Evolutionary conservation across 441 rosid species (phyloP).

Genomic region (Euphorbia celastroides): DNA sequence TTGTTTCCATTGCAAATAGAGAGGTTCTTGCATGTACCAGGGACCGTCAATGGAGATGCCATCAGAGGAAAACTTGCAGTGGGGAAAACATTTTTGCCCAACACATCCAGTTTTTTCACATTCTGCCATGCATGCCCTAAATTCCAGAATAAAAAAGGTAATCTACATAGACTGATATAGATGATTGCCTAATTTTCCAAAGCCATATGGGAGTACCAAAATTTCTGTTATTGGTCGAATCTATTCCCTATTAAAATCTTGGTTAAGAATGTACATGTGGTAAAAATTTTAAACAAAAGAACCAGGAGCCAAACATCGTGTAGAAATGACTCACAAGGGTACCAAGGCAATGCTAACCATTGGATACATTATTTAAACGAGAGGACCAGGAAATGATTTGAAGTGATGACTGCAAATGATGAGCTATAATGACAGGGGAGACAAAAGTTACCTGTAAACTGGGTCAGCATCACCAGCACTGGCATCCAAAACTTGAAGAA

Average conservation of each 20-base stretch:
- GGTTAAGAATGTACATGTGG: neutral
- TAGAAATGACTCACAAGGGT: too few species aligned
- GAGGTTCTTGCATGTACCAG: slow-evolving; percentile 78
- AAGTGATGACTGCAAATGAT: neutral
- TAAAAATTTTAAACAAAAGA: too few species aligned
- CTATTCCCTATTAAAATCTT: neutral
- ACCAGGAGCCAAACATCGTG: too few species aligned
- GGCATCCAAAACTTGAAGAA: slow-evolving; percentile 47
- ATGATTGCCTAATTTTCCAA: neutral
- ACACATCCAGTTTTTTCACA: slow-evolving; percentile 24
- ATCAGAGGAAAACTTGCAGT: slow-evolving; percentile 58
- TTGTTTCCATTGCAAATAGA: slow-evolving; percentile 68
- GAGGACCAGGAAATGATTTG: neutral
- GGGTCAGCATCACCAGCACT: slow-evolving; percentile 89
- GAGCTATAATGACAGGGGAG: neutral
- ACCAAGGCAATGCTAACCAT: slow-evolving; percentile 10
- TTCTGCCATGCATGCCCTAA: slow-evolving; percentile 22
- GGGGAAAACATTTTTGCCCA: slow-evolving; percentile 52
- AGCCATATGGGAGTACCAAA: neutral
- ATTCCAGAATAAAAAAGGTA: slow-evolving; percentile 1
- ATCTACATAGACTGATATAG: neutral
- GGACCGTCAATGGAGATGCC: slow-evolving; percentile 44
- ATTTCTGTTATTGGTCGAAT: neutral
- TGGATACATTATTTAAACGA: neutral
- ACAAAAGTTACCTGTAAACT: slow-evolving; percentile 52